Evolutionary conservation across 1,284 basidiomycete genomes (phyloP).

Genomic region (Sporisorium exsertum): DNA sequence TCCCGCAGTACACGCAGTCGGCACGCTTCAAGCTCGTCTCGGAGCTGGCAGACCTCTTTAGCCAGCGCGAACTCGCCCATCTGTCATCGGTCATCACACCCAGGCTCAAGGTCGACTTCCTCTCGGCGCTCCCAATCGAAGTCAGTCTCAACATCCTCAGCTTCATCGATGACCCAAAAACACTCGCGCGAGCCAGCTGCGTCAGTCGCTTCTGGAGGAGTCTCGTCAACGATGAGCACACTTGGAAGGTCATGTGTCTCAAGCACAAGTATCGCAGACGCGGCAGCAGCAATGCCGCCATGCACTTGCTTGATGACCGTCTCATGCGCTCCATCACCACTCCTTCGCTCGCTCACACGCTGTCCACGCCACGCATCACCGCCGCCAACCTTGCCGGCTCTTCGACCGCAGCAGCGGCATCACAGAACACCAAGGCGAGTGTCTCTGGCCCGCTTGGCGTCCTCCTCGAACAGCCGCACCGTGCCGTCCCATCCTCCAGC

Average conservation of each 20-base stretch:
- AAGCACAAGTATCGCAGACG: constrained; percentile 54
- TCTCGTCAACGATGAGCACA: constrained; percentile 82
- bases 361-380: constrained; percentile 17
- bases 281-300: constrained; percentile 36
- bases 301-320: constrained; percentile 36
- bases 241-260: constrained; percentile 86
- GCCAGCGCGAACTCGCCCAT: constrained; percentile 81
- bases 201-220: constrained; percentile 83
- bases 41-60: constrained; percentile 66
- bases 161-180: constrained; percentile 84
- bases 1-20: constrained; percentile 49
- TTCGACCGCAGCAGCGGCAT: background rate
- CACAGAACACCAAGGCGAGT: background rate
- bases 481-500: constrained; percentile 2
- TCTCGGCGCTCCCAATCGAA: constrained; percentile 84
- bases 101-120: constrained; percentile 86
- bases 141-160: constrained; percentile 83
- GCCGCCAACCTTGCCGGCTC: constrained; percentile 3
- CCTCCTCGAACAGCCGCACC: constrained; percentile 26
- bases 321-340: constrained; percentile 33
- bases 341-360: background rate
- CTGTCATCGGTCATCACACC: constrained; percentile 81
- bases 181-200: constrained; percentile 78
- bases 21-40: constrained; percentile 57
- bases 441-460: constrained; percentile 26